Evolutionary conservation across 2,329 filamentous ascomycete genomes (phyloP).

Genomic region (Colletotrichum destructivum): DNA sequence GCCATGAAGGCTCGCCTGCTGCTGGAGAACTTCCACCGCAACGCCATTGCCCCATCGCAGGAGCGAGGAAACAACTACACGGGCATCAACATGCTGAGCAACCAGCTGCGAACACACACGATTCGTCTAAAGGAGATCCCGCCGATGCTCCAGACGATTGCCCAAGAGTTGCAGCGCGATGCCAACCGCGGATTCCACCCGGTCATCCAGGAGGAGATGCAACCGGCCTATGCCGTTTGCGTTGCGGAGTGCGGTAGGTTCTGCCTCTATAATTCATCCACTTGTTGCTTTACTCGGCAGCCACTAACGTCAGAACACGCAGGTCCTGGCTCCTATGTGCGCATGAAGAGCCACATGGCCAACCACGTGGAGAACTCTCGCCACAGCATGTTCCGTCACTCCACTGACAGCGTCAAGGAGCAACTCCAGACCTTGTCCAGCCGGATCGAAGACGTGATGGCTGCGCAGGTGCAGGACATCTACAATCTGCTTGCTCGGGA

Average conservation of each 20-base stretch:
- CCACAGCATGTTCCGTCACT: conserved; percentile 44
- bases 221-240: conserved; percentile 44
- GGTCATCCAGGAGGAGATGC: conserved; percentile 45
- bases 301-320: background rate
- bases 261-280: too few species aligned
- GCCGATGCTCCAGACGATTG: background rate
- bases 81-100: conserved; percentile 43
- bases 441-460: conserved; percentile 19
- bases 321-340: conserved; percentile 45
- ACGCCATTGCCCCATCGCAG: conserved; percentile 25
- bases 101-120: conserved; percentile 45
- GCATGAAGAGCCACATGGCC: conserved; percentile 48
- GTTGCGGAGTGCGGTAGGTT: conserved; percentile 29
- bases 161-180: conserved; percentile 46
- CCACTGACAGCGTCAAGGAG: conserved; percentile 40
- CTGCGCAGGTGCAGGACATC: conserved; percentile 24
- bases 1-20: conserved; percentile 19
- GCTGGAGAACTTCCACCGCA: conserved; percentile 37
- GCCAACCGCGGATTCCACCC: conserved; percentile 46
- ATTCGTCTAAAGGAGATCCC: conserved; percentile 41
- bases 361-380: conserved; percentile 42
- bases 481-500: conserved; percentile 34
- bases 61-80: conserved; percentile 35
- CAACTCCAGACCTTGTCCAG: conserved; percentile 38
- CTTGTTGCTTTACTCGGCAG: background rate